phyloP scores from a whole-genome alignment of 2,329 filamentous ascomycete species.

The Cyphellophora europaea region DNA sequence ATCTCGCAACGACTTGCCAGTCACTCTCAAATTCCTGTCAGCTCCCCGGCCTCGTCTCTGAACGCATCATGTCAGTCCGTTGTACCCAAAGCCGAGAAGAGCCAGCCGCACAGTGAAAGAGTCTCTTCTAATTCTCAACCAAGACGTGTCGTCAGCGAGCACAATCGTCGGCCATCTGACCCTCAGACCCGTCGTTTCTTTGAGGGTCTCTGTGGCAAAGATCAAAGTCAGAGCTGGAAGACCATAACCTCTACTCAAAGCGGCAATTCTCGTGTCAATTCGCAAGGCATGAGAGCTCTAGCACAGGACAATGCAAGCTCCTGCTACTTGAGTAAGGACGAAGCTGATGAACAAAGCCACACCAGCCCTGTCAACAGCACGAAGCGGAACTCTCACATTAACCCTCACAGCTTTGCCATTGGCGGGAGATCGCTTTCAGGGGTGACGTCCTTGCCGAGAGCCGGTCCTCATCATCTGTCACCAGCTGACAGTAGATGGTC shows the following conservation, averaged over 20 bases:
- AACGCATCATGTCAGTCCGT: slow-evolving; percentile 3
- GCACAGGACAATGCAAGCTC: slow-evolving; percentile 12
- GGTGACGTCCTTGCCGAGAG: no score
- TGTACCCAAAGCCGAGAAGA: background rate
- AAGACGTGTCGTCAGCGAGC: slow-evolving; percentile 9
- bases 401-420: slow-evolving; percentile 16
- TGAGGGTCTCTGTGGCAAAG: slow-evolving; percentile 6
- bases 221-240: slow-evolving; percentile 4
- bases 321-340: slow-evolving; percentile 14
- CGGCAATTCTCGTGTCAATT: background rate
- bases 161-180: slow-evolving; percentile 16
- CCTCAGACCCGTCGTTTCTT: slow-evolving; percentile 15
- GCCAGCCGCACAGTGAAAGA: background rate
- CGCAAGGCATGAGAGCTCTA: background rate
- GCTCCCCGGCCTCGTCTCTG: slow-evolving; percentile 5
- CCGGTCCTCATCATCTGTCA: slow-evolving; percentile 1
- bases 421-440: slow-evolving; percentile 12
- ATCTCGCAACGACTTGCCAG: slow-evolving; percentile 20
- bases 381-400: slow-evolving; percentile 4
- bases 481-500: background rate
- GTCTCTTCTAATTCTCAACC: background rate
- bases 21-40: slow-evolving; percentile 7
- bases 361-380: background rate
- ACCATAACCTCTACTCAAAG: slow-evolving; percentile 3
- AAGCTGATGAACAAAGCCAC: background rate